Percentiles rank a stretch among this genome's conserved stretches.
These are phyloP conservation scores for Mycena capillaripes DNA, from an alignment of 768 basidiomycete species.

Conservation along the genomic window DNA sequence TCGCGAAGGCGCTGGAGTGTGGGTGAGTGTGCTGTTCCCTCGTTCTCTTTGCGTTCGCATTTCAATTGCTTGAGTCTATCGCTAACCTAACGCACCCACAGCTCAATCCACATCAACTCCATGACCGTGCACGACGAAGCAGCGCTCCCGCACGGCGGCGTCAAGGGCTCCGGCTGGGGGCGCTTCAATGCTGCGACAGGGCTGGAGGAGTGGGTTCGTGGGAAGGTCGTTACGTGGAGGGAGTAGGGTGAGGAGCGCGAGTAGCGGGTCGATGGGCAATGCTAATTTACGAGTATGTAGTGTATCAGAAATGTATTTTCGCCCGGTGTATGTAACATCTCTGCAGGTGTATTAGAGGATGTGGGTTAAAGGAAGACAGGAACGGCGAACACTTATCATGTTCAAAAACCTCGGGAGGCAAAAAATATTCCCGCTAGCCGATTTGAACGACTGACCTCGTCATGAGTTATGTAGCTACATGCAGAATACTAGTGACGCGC, in stretches of 20 bases:
- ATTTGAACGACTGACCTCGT: slow-evolving; percentile 21
- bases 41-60: too few species aligned
- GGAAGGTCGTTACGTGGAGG: slow-evolving; percentile 33
- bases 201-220: slow-evolving; percentile 32
- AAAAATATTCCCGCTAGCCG: slow-evolving; percentile 14
- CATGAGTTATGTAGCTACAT: background rate
- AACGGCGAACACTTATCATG: too few species aligned
- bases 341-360: too few species aligned
- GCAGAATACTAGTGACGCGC: slow-evolving; percentile 66
- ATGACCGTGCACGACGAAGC: slow-evolving; percentile 37
- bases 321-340: too few species aligned
- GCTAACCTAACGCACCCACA: background rate
- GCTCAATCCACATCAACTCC: slow-evolving; percentile 32
- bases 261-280: too few species aligned
- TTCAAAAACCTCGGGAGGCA: background rate
- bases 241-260: too few species aligned
- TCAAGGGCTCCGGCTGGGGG: slow-evolving; percentile 35
- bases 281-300: too few species aligned
- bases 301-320: too few species aligned
- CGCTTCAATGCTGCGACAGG: slow-evolving; percentile 33
- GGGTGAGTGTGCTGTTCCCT: slow-evolving; percentile 16
- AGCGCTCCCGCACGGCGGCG: slow-evolving; percentile 32
- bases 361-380: too few species aligned
- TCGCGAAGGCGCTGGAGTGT: slow-evolving; percentile 32
- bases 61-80: too few species aligned